Evolutionary conservation across 176 grass and related monocot species (phyloP), one percentile per base, ranked within the genome.

Genomic region (Urochloa ruziziensis): DNA sequence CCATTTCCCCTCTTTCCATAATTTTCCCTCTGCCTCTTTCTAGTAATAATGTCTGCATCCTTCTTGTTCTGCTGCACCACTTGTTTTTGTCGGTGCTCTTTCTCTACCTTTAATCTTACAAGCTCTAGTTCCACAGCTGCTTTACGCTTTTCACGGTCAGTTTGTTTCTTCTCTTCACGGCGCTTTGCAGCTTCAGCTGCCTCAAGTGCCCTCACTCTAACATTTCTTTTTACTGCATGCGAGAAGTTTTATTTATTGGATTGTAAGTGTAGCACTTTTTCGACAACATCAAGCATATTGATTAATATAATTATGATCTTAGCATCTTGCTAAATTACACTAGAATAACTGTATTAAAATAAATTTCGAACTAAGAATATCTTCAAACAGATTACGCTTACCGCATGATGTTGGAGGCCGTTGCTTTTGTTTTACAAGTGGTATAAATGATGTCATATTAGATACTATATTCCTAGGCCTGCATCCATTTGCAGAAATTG

Each of bases 21-120:
- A 69, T 89, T 92, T 79, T 89, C 94, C 77, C 88, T 88, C 42
- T 91, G 88, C 78, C 95, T 90, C 84, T 94, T 97, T 72, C 81
- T 92, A 44, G 39, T 46, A 74, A 80, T 84, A 74, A 91, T 83
- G 34, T 86, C 53, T 64, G 82, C 89, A 60, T 76, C 71, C 39
- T 62, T 88, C 83, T 86, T 96, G 69, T 83, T 90, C 65, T 75
- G 85, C 71, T 83, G 80, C 29, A 80, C 71, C 16, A 67, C 75
- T 35, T 82, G 85, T 77, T 91, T 91, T 70, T 88, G 89, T 64
- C 88, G 84, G 10, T 86, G 64, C 75, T 86, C 81, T 66, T 80
- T 89, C 86, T 91, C 89, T 73, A 84, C 77, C 23, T 88, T 89
- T 32, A 86, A 37, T 75, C 77, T 92, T 88, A 65, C 72, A 35